Percentiles rank a stretch among this genome's conserved stretches.
phyloP scores from a whole-genome alignment of 495 filamentous ascomycete genomes.

The Neurospora sp. region DNA sequence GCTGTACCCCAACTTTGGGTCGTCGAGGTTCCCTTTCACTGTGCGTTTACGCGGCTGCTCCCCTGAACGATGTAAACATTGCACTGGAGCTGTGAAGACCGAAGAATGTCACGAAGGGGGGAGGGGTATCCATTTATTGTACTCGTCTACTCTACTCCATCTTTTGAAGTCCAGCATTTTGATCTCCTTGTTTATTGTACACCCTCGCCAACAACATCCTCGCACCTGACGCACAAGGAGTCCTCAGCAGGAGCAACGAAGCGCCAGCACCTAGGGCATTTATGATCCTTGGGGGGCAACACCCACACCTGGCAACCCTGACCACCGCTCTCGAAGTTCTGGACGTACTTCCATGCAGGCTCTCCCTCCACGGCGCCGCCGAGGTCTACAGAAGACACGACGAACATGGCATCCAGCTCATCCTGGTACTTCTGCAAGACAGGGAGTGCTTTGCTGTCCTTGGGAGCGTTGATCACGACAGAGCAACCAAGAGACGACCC shows the following conservation, averaged over 20 bases:
- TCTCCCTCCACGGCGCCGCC: conserved; percentile 22
- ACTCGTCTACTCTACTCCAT: neutral
- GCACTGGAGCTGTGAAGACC: neutral
- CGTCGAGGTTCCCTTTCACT: neutral
- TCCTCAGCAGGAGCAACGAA: conserved; percentile 53
- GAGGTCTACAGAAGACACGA: conserved; percentile 60
- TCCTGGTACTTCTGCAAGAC: conserved; percentile 44
- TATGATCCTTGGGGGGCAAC: conserved; percentile 52
- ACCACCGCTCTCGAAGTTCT: conserved; percentile 43
- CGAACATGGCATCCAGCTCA: conserved; percentile 65
- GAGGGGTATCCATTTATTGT: conserved; percentile 1
- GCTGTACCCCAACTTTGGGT: neutral
- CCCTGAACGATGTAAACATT: neutral
- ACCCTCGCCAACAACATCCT: conserved; percentile 44
- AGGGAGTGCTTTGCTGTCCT: conserved; percentile 10
- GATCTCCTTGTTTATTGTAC: conserved; percentile 2
- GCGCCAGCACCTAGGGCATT: conserved; percentile 85
- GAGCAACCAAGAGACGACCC: conserved; percentile 66
- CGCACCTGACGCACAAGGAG: conserved; percentile 63
- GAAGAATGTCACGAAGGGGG: neutral
- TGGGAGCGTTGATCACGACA: conserved; percentile 41
- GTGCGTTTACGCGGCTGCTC: neutral
- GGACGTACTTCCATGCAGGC: conserved; percentile 44
- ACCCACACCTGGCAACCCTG: conserved; percentile 47
- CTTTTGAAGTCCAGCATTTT: neutral